These are phyloP conservation scores for Xylariaceae sp. DNA, from an alignment of 2,329 filamentous ascomycete species.

Conservation along the genomic window DNA sequence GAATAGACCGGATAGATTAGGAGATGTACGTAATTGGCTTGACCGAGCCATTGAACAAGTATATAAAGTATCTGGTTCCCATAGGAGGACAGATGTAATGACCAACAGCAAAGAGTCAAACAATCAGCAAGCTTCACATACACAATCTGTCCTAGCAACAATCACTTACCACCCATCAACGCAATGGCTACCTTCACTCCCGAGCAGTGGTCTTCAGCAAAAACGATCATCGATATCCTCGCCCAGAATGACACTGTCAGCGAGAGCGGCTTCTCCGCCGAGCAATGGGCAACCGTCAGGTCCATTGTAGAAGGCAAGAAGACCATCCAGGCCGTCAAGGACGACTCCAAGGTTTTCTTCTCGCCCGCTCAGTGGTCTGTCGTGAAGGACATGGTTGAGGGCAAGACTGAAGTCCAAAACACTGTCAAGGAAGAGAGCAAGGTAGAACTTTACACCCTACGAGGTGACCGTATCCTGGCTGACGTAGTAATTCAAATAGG, in stretches of 20 bases:
- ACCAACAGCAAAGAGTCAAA: background rate
- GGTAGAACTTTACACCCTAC: background rate
- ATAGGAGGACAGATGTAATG: background rate
- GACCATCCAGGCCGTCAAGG: background rate
- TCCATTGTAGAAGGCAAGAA: background rate
- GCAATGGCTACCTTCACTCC: background rate
- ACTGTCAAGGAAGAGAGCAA: slow-evolving; percentile 2
- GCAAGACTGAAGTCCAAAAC: background rate
- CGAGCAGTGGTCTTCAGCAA: slow-evolving; percentile 1
- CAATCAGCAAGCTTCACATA: background rate
- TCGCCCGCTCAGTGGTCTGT: slow-evolving; percentile 3
- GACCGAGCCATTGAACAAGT: too few species aligned
- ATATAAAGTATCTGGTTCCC: background rate
- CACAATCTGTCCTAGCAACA: background rate
- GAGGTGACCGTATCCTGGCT: background rate
- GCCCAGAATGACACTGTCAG: background rate
- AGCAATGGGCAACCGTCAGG: slow-evolving; percentile 1
- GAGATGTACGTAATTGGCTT: too few species aligned
- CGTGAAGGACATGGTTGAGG: slow-evolving; percentile 4
- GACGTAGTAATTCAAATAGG: background rate
- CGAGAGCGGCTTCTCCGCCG: background rate
- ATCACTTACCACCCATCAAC: background rate
- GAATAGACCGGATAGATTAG: too few species aligned
- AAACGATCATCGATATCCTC: background rate
- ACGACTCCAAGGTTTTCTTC: slow-evolving; percentile 3